These are phyloP conservation scores for Phytophthora parvispora DNA, from an alignment of 352 stramenopile genomes.

Conservation along the genomic window DNA sequence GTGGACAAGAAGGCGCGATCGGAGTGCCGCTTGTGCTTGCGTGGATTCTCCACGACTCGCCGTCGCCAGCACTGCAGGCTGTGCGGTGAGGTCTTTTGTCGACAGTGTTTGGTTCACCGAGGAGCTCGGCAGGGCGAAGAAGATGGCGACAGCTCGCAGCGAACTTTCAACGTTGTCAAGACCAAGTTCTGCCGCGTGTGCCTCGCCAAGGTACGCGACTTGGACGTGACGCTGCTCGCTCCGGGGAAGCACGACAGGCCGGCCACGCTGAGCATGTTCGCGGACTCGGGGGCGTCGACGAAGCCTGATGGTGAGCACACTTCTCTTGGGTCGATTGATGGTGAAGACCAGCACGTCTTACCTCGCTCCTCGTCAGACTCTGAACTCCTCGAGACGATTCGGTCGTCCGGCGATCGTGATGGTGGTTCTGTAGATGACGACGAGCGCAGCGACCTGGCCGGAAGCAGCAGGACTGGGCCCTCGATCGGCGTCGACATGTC, in stretches of 20 bases:
- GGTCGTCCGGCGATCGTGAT: constrained; percentile 30
- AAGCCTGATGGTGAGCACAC: constrained; percentile 32
- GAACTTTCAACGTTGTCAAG: constrained; percentile 52
- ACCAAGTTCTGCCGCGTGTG: constrained; percentile 73
- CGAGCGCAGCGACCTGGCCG: constrained; percentile 13
- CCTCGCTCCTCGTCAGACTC: constrained; percentile 28
- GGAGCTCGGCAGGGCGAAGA: constrained; percentile 27
- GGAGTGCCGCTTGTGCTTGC: constrained; percentile 67
- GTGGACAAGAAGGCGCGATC: constrained; percentile 53
- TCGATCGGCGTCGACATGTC: constrained; percentile 35
- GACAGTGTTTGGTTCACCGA: constrained; percentile 65
- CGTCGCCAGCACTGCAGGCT: constrained; percentile 77
- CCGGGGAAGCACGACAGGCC: constrained; percentile 15
- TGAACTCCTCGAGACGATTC: constrained; percentile 41
- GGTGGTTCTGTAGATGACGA: constrained; percentile 28
- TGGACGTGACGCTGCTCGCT: constrained; percentile 32
- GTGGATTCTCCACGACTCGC: constrained; percentile 61
- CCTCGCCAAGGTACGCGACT: constrained; percentile 54
- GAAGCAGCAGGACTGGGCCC: neutral
- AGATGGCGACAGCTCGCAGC: constrained; percentile 14
- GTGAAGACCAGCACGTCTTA: constrained; percentile 13
- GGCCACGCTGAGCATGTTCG: constrained; percentile 10
- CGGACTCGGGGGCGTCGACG: constrained; percentile 30
- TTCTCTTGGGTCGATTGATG: constrained; percentile 16
- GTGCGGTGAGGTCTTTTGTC: constrained; percentile 81